Evolutionary conservation across 495 filamentous ascomycete species (phyloP), one percentile per base, ranked within the genome.

Genomic region (Aspergillus egyptiacus): DNA sequence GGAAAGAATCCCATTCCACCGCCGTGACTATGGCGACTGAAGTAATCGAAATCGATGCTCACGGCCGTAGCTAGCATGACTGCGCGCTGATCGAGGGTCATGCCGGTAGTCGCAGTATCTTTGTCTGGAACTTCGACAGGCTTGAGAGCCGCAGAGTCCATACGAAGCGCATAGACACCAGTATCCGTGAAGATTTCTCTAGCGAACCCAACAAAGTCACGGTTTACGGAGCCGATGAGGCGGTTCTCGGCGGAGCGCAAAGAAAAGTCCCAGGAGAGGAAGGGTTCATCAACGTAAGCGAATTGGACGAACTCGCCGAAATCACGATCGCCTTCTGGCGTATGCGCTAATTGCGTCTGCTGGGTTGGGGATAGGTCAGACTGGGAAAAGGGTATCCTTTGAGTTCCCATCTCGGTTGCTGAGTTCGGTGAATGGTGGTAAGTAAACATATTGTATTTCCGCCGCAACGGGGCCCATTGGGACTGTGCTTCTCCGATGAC

Each of bases 61-160:
- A 86, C 82, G 14, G 83, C 83, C 2, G 82, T 84, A 14, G 83
- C 83, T 24, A 87, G 69, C 82, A 86, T 85, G 19, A 86, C 75
- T 1, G 83, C 83, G 30, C 83, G 74, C 65, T 86, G 82, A 55
- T 86, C 83, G 6, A 87, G 72, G 15, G 81, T 83, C 81, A 87
- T 83, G 1, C 75, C 81, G 2, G 69, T 55, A 1, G 50, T 47
- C 0, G 59, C 36, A 7, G 54, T 48, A 3, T 27, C 39, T 14
- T 68, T 51, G 9, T 40, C 48, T 4, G 55, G 48, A 11, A 64
- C 60, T 14, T 70, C 58, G 43, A 75, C 71, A 11, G 62, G 50
- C 9, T 62, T 65, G 14, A 74, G 44, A 3, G 65, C 71, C 14
- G 78, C 81, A 10, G 80, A 77, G 55, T 87, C 83, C 82, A 87